Evolutionary conservation across 208 protist genomes (phyloP).

Genomic region (Trypanosoma mega): DNA sequence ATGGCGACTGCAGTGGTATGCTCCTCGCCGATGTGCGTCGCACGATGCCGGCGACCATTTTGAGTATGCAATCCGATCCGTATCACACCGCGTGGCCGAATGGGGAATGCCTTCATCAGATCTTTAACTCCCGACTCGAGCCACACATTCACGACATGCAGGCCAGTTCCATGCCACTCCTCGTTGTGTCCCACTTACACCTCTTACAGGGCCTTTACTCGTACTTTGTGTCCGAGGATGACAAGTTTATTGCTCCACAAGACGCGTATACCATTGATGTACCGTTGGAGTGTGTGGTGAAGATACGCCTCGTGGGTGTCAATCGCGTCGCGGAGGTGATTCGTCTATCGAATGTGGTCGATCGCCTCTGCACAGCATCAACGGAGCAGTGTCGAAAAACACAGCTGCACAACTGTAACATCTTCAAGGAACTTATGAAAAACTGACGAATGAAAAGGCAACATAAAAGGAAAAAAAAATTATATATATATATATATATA

Average conservation of each 20-base stretch:
- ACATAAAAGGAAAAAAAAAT: not conserved
- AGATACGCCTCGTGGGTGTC: constrained; percentile 63
- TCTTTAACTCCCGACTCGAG: constrained; percentile 85
- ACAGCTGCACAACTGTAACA: not conserved
- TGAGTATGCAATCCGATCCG: constrained; percentile 74
- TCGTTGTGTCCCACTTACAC: constrained; percentile 79
- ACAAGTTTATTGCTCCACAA: constrained; percentile 66
- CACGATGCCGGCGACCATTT: constrained; percentile 80
- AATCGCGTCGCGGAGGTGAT: constrained; percentile 73
- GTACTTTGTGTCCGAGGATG: constrained; percentile 84
- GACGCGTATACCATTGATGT: constrained; percentile 80
- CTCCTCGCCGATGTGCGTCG: constrained; percentile 64
- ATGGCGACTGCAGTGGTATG: constrained; percentile 85
- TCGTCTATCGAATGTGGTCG: constrained; percentile 51
- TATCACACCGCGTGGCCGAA: constrained; percentile 90
- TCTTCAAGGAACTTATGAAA: constrained; percentile 8
- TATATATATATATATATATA: not conserved
- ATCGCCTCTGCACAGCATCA: constrained; percentile 29
- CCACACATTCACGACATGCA: constrained; percentile 91
- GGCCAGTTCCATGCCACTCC: constrained; percentile 67
- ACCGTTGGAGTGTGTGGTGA: constrained; percentile 73
- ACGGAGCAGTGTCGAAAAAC: not conserved
- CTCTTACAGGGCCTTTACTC: constrained; percentile 85
- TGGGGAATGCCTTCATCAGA: constrained; percentile 86
- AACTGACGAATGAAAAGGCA: constrained; percentile 3